phyloP scores from a whole-genome alignment of 176 grass and related monocot species.

The Oryza glaberrima region DNA sequence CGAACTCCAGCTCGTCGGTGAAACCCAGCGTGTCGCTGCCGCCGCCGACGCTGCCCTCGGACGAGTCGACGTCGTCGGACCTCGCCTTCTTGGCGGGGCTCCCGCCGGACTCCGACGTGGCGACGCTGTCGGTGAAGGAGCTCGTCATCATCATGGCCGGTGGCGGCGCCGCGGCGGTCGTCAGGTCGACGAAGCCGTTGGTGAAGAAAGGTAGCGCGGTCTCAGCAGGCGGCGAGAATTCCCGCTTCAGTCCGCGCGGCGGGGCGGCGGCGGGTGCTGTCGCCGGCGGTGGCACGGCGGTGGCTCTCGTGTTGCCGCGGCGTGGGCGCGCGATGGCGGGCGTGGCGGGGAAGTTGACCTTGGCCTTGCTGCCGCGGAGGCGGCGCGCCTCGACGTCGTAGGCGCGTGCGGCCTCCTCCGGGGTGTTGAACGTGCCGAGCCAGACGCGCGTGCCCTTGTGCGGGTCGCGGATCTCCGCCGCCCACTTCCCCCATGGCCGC shows the following conservation, averaged over 20 bases:
- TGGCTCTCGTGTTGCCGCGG: not conserved
- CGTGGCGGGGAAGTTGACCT: constrained; percentile 73
- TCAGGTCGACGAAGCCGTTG: constrained; percentile 31
- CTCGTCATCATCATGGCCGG: not conserved
- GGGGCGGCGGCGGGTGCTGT: not conserved
- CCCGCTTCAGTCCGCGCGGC: not conserved
- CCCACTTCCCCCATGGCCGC: constrained; percentile 90
- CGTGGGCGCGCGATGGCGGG: not conserved
- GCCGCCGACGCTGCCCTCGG: not conserved
- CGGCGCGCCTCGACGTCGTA: constrained; percentile 70
- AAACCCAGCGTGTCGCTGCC: constrained; percentile 15
- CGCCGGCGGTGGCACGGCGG: not conserved
- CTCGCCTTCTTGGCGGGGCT: constrained; percentile 14
- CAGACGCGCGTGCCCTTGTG: constrained; percentile 76
- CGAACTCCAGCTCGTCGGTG: constrained; percentile 51
- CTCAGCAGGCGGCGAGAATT: not conserved
- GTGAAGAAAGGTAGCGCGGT: not conserved
- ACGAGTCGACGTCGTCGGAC: constrained; percentile 1
- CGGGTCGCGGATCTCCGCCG: constrained; percentile 91
- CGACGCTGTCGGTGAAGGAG: constrained; percentile 28
- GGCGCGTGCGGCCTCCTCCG: constrained; percentile 68
- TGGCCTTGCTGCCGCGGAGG: constrained; percentile 80
- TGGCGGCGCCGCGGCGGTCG: not conserved
- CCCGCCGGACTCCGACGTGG: not conserved
- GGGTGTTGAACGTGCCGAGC: constrained; percentile 86